Percentiles rank a stretch among this genome's conserved stretches.
Conservation (phyloP, 2,329 filamentous ascomycete species). For the Alternaria panax region DNA sequence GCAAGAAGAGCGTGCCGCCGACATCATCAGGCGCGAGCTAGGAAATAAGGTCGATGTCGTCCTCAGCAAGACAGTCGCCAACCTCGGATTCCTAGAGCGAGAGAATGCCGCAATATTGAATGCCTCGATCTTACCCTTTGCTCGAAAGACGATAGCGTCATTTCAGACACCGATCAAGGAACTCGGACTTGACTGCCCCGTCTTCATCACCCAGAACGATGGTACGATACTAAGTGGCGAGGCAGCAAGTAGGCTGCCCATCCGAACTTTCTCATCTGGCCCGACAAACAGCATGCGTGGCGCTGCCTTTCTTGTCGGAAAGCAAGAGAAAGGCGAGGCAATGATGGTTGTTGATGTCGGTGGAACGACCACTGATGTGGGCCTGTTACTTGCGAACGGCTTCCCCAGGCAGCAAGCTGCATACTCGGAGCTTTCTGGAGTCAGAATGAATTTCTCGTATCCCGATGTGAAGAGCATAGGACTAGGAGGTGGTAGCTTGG, state of each 20-base stretch:
- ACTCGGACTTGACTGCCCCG: conserved; percentile 55
- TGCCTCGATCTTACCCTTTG: conserved; percentile 57
- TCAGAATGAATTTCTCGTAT: conserved; percentile 65
- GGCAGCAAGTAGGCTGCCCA: conserved; percentile 57
- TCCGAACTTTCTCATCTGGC: conserved; percentile 61
- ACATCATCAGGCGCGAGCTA: conserved; percentile 58
- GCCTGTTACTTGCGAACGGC: conserved; percentile 66
- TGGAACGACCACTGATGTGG: conserved; percentile 71
- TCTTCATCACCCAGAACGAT: conserved; percentile 63
- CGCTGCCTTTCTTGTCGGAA: conserved; percentile 52
- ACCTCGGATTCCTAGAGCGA: conserved; percentile 59
- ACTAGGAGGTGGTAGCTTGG: conserved; percentile 65
- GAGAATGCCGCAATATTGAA: conserved; percentile 62
- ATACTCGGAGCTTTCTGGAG: conserved; percentile 68
- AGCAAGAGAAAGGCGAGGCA: conserved; percentile 51
- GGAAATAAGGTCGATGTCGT: conserved; percentile 58
- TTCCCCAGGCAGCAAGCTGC: conserved; percentile 70
- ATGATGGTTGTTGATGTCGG: conserved; percentile 72
- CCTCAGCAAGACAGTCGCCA: conserved; percentile 60
- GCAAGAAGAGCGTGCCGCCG: conserved; percentile 61
- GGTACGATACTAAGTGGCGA: conserved; percentile 58
- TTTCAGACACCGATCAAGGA: conserved; percentile 57
- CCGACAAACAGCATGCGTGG: conserved; percentile 63
- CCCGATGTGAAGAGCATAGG: conserved; percentile 67
- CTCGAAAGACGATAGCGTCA: conserved; percentile 54